Percentiles rank a stretch among this genome's conserved stretches.
Conservation (phyloP, 495 filamentous ascomycete species). For the Chlorociboria aeruginascens region DNA sequence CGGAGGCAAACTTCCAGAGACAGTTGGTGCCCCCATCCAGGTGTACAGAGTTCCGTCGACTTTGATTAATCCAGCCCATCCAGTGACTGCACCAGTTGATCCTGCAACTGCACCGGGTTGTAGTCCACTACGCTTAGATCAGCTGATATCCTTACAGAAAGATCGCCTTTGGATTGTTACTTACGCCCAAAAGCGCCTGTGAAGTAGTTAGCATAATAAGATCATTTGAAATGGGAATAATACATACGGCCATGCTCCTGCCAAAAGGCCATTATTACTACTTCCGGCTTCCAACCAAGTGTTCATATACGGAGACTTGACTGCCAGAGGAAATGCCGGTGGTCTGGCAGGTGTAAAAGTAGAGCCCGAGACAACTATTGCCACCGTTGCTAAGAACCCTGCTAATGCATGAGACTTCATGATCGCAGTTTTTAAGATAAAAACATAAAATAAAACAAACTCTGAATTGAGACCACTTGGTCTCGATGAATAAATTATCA, state of each 20-base stretch:
- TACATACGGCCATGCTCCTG: slow-evolving; percentile 29
- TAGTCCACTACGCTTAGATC: too few relatives aligned
- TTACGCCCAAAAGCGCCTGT: slow-evolving; percentile 5
- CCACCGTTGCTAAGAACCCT: too few relatives aligned
- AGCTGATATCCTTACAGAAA: too few relatives aligned
- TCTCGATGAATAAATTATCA: too few relatives aligned
- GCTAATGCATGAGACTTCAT: too few relatives aligned
- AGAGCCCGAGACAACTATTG: slow-evolving; percentile 7
- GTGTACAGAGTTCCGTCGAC: slow-evolving; percentile 40
- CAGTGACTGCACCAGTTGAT: slow-evolving; percentile 46
- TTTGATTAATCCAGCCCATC: slow-evolving; percentile 59
- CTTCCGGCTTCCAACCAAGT: slow-evolving; percentile 57
- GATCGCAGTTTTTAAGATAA: too few relatives aligned
- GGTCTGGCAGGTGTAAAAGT: slow-evolving; percentile 42
- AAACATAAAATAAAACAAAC: too few relatives aligned
- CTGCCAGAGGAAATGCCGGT: slow-evolving; percentile 67
- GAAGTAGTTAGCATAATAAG: too few relatives aligned
- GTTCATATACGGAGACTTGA: slow-evolving; percentile 74
- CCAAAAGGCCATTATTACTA: slow-evolving; percentile 64
- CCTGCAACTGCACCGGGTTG: background rate
- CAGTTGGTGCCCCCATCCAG: slow-evolving; percentile 41
- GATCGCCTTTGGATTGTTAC: slow-evolving; percentile 27
- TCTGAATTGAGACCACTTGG: too few relatives aligned
- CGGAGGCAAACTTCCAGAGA: background rate
- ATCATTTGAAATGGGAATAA: too few relatives aligned